A percentile compares a stretch with the other conserved stretches of the same genome.
Conservation (phyloP, 208 protist species). For the Hexamita inflata region DNA sequence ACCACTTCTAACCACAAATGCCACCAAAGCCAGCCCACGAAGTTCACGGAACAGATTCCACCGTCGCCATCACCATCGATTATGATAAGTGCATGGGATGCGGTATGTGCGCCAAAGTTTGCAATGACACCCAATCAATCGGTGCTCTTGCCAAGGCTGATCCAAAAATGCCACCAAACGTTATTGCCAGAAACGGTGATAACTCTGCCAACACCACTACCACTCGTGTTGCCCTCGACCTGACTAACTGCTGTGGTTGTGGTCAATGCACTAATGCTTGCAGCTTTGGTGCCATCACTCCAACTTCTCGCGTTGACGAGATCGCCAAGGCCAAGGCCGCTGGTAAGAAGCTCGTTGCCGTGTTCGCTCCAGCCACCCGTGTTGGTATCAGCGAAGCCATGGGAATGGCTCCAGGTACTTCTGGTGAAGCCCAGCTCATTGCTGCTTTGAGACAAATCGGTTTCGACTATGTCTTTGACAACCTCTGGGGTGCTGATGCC, state of each 20-base stretch:
- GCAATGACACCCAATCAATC: neutral
- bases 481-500: slow-evolving; percentile 31
- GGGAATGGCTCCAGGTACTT: neutral
- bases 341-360: slow-evolving; percentile 25
- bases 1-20: no score
- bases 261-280: slow-evolving; percentile 48
- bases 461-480: slow-evolving; percentile 43
- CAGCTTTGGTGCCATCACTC: slow-evolving; percentile 38
- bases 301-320: slow-evolving; percentile 25
- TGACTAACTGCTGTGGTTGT: slow-evolving; percentile 46
- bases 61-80: neutral
- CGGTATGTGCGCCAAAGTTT: neutral
- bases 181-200: neutral
- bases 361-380: slow-evolving; percentile 32
- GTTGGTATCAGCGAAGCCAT: slow-evolving; percentile 29
- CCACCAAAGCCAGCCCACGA: neutral
- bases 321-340: neutral
- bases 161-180: neutral
- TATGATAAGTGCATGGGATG: neutral
- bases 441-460: slow-evolving; percentile 14
- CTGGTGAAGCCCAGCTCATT: slow-evolving; percentile 23
- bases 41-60: neutral
- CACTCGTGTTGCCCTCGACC: slow-evolving; percentile 2
- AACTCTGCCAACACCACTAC: neutral
- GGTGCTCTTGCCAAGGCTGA: neutral